Evolutionary conservation across 2,329 filamentous ascomycete species (phyloP), one percentile per base, ranked within the genome.

Genomic region (Cladophialophora exuberans): DNA sequence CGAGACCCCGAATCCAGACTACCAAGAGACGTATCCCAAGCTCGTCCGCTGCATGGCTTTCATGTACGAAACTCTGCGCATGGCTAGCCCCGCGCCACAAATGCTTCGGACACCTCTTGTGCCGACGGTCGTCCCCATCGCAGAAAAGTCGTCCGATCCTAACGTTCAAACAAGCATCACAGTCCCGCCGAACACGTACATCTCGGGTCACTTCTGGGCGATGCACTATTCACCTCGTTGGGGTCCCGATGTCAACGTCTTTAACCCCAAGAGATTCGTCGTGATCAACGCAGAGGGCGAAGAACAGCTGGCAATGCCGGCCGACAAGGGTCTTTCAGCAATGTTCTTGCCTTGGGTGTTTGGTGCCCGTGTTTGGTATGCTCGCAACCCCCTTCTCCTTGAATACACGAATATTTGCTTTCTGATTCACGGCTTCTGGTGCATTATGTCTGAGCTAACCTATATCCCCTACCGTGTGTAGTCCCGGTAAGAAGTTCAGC

Each of bases 191-290:
- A 48, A 52, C 9, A 64, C 61, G 2, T 30, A 26, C 10, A 54
- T 65, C 13, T 4, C 31, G 6, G 46, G 30, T 7, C 17, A 49
- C 28, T 49, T 49, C 46, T 38, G 43, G 20, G 48, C 36, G 6
- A 3, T 49, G 46, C 46, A 49, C 25, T 33, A 38, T n/a, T 47
- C 50, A 17, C 42, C 42, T 4, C 55, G 56, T 45, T 72, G 64
- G 62, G 67, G 65, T 10, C n/a, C 55, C n/a, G 50, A 64, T 38
- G 60, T 62, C 10, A 41, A 57, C 1, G 49, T 46, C 4, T 72
- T 65, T 62, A 55, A 65, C 11, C 70, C 69, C 7, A 56, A 59
- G 22, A 65, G 70, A 17, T 73, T 70, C 69, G 65, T 71, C 44
- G 15, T 35, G 6, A 51, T 30, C 13, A 18, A 31, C 13, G 13